Evolutionary conservation across 805 yeast genomes (phyloP).

Genomic region (Pichia heedii): DNA sequence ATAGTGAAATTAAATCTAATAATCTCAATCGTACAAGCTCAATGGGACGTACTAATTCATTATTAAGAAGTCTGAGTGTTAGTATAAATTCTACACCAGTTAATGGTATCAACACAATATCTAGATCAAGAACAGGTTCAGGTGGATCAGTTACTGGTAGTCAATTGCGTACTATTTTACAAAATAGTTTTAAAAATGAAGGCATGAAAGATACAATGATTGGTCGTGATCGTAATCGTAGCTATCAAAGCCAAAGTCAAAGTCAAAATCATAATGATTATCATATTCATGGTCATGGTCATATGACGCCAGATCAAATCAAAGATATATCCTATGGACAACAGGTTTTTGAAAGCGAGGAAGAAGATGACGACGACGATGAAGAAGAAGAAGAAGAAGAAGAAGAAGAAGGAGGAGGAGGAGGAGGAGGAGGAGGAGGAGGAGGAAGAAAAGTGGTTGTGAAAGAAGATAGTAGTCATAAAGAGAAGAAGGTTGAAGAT

Average conservation of each 20-base stretch:
- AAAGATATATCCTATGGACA: conserved; percentile 25
- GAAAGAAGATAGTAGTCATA: too few species aligned
- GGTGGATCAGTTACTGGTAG: conserved; percentile 6
- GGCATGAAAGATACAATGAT: not conserved
- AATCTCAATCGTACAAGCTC: conserved; percentile 1
- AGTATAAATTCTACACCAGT: not conserved
- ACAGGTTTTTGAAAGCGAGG: conserved; percentile 27
- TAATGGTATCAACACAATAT: not conserved
- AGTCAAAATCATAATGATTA: not conserved
- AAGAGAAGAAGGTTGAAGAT: too few species aligned
- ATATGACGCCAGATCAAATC: conserved; percentile 19
- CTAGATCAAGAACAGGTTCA: conserved; percentile 8
- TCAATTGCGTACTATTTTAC: conserved; percentile 3
- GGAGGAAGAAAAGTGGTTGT: not conserved
- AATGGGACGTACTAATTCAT: conserved; percentile 3
- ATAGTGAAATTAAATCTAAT: not conserved
- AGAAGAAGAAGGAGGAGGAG: not conserved
- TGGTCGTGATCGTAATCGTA: too few species aligned
- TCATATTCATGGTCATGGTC: conserved; percentile 5
- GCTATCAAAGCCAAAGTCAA: too few species aligned
- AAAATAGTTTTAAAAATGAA: conserved; percentile 2
- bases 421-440: not conserved
- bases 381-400: conserved; percentile 5
- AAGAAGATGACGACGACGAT: conserved; percentile 22
- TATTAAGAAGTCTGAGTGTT: conserved; percentile 7